Conservation (phyloP, 495 filamentous ascomycete species). For the Aspergillus saccharolyticus region DNA sequence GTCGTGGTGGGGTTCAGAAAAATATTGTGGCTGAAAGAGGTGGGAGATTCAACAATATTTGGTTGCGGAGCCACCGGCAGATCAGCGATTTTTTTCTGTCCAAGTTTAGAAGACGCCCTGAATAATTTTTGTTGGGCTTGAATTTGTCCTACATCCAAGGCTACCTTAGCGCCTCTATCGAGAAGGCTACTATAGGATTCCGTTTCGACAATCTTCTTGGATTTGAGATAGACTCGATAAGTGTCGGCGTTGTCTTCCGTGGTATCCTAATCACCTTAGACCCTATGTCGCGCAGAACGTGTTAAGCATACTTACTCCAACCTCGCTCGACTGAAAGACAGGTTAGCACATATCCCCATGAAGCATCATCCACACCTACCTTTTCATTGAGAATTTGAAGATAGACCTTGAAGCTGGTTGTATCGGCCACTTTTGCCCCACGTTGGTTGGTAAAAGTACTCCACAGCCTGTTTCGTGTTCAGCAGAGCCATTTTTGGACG, state of each 20-base stretch:
- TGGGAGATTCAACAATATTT: not conserved
- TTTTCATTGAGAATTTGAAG: conserved; percentile 6
- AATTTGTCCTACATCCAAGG: conserved; percentile 1
- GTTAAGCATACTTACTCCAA: not conserved
- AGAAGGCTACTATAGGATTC: not conserved
- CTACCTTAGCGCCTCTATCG: not conserved
- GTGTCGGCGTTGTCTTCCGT: conserved; percentile 6
- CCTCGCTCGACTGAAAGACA: not conserved
- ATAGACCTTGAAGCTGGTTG: conserved; percentile 1
- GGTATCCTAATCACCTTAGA: not conserved
- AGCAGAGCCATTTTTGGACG: not conserved
- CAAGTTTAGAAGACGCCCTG: not conserved
- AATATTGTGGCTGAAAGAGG: conserved; percentile 7
- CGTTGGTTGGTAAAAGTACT: conserved; percentile 7
- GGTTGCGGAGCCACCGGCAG: not conserved
- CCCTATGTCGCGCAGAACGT: too few species aligned
- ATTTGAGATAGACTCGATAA: conserved; percentile 5
- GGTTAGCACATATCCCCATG: not conserved
- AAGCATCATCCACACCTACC: not conserved
- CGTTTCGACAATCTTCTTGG: not conserved
- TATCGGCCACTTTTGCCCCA: not conserved
- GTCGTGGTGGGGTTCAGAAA: conserved; percentile 5
- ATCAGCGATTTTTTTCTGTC: not conserved
- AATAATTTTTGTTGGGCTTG: not conserved
- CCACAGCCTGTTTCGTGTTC: not conserved